Evolutionary conservation across 148 eudicot species (phyloP).

Genomic region (Linanthus parryae): DNA sequence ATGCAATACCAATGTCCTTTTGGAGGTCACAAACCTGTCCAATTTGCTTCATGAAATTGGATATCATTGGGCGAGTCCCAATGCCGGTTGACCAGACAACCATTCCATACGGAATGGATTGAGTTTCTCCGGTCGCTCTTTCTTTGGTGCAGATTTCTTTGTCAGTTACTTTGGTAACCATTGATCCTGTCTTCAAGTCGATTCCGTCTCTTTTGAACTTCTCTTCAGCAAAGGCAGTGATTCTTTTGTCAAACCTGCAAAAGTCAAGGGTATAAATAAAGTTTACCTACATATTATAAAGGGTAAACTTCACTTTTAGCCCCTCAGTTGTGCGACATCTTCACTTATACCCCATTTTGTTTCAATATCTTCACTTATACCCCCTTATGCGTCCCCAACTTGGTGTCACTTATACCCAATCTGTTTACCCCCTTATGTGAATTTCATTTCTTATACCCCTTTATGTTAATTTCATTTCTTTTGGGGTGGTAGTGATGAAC

Average conservation of each 20-base stretch:
- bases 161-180: constrained; percentile 21
- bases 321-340: no score
- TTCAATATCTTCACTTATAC: no score
- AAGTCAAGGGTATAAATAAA: neutral
- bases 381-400: no score
- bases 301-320: no score
- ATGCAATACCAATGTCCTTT: neutral
- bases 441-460: no score
- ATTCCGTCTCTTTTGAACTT: constrained; percentile 25
- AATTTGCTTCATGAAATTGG: constrained; percentile 21
- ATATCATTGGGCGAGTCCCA: constrained; percentile 19
- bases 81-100: constrained; percentile 24
- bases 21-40: constrained; percentile 15
- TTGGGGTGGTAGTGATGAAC: no score
- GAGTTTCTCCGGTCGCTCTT: constrained; percentile 13
- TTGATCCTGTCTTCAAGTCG: constrained; percentile 19
- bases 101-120: constrained; percentile 22
- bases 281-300: no score
- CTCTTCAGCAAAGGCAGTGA: constrained; percentile 20
- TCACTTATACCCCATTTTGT: no score
- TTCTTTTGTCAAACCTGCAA: constrained; percentile 28
- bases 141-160: constrained; percentile 18
- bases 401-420: no score
- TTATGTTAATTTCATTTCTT: no score
- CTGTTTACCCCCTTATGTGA: no score